Conservation (phyloP, 495 filamentous ascomycete species). For the Trichoderma erinaceum region DNA sequence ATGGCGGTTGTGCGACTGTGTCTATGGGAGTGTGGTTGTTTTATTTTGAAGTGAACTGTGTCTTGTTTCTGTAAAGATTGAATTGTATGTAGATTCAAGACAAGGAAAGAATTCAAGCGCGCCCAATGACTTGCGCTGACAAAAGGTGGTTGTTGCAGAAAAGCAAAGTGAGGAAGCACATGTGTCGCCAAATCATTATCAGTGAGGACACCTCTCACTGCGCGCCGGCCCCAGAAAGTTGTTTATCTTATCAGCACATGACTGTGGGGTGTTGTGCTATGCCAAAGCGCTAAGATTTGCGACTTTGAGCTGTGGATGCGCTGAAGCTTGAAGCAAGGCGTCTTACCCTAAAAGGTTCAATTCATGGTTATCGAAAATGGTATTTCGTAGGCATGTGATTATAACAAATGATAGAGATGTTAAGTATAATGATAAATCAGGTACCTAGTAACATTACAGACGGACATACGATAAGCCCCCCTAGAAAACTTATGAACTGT, state of each 20-base stretch:
- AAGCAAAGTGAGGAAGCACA: neutral
- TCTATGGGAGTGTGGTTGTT: neutral
- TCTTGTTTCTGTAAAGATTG: too few species aligned
- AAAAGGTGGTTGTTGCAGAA: neutral
- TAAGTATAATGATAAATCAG: too few species aligned
- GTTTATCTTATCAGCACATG: slow-evolving; percentile 12
- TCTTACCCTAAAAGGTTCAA: neutral
- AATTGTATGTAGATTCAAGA: neutral
- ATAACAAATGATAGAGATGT: too few species aligned
- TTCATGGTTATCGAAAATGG: too few species aligned
- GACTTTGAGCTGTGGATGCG: neutral
- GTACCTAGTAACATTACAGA: too few species aligned
- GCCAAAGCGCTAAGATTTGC: neutral
- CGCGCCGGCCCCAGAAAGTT: neutral
- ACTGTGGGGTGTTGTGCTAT: neutral
- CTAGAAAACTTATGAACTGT: too few species aligned
- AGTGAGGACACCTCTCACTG: slow-evolving; percentile 12
- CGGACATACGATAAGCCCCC: too few species aligned
- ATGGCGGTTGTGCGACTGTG: slow-evolving; percentile 17
- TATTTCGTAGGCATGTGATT: too few species aligned
- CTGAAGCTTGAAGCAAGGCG: neutral
- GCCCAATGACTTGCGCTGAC: neutral
- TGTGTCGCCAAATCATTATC: neutral
- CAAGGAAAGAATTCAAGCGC: neutral
- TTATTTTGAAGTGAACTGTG: neutral